Percentiles rank a stretch among this genome's conserved stretches.
Evolutionary conservation across 2,329 filamentous ascomycete species (phyloP).

Genomic region (Pseudocercospora pini-densiflorae): DNA sequence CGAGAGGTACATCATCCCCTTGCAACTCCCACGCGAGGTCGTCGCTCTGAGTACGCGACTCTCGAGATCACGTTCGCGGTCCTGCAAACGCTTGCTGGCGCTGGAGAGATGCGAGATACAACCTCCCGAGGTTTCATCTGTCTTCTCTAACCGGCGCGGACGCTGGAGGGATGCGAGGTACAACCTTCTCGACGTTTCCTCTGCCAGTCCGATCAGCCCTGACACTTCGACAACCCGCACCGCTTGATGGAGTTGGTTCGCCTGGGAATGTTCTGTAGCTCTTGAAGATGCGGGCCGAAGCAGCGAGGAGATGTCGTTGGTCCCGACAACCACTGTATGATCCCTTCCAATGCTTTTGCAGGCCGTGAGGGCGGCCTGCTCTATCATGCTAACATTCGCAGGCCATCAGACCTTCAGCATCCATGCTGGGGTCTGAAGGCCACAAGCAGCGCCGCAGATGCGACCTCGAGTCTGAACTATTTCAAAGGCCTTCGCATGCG

Average conservation of each 20-base stretch:
- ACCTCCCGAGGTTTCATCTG: too few relatives aligned
- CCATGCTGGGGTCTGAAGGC: background rate
- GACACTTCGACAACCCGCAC: background rate
- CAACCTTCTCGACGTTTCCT: background rate
- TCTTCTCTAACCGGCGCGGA: too few relatives aligned
- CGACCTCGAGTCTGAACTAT: too few relatives aligned
- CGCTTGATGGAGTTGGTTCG: background rate
- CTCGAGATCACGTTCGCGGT: too few relatives aligned
- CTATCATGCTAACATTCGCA: background rate
- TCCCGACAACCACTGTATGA: background rate
- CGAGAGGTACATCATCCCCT: too few relatives aligned
- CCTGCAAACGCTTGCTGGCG: too few relatives aligned
- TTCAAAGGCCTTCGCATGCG: too few relatives aligned
- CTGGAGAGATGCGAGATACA: too few relatives aligned
- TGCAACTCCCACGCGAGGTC: too few relatives aligned
- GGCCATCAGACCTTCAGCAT: background rate
- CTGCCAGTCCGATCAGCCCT: background rate
- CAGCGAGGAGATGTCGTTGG: background rate
- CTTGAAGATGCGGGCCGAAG: background rate
- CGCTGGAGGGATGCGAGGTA: too few relatives aligned
- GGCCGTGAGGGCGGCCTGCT: background rate
- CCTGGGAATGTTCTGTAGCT: background rate
- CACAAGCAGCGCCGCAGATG: background rate
- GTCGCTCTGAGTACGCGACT: too few relatives aligned
- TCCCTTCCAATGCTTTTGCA: background rate